Evolutionary conservation across 2,329 filamentous ascomycete genomes (phyloP).

Genomic region (Fusarium tjaetaba): DNA sequence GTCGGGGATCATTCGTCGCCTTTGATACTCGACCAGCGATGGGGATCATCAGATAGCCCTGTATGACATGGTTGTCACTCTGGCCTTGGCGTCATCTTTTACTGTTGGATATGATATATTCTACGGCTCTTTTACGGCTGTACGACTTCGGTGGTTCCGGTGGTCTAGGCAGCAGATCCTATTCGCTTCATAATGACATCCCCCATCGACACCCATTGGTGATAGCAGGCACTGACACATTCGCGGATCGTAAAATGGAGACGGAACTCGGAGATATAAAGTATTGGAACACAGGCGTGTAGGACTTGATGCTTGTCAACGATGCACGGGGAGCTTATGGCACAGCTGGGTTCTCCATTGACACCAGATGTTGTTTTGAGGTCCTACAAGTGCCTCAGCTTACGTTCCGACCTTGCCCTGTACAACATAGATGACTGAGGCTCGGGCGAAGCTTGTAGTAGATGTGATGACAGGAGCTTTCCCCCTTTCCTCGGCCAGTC

Average conservation of each 20-base stretch:
- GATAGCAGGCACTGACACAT: background rate
- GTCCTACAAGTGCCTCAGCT: background rate
- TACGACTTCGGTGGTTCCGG: constrained; percentile 1
- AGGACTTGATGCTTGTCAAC: background rate
- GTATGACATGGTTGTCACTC: constrained; percentile 14
- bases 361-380: background rate
- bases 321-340: background rate
- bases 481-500: background rate
- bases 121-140: background rate
- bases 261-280: background rate
- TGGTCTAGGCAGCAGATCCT: constrained; percentile 3
- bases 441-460: background rate
- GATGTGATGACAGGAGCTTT: background rate
- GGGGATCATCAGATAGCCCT: constrained; percentile 2
- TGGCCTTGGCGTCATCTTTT: constrained; percentile 4
- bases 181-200: background rate
- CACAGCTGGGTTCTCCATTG: background rate
- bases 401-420: background rate
- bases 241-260: background rate
- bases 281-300: background rate
- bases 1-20: background rate
- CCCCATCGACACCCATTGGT: background rate
- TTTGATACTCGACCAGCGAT: background rate
- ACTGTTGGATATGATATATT: background rate
- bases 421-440: background rate